Conservation (phyloP, 1,284 basidiomycete genomes). For the Ganoderma sinense region DNA sequence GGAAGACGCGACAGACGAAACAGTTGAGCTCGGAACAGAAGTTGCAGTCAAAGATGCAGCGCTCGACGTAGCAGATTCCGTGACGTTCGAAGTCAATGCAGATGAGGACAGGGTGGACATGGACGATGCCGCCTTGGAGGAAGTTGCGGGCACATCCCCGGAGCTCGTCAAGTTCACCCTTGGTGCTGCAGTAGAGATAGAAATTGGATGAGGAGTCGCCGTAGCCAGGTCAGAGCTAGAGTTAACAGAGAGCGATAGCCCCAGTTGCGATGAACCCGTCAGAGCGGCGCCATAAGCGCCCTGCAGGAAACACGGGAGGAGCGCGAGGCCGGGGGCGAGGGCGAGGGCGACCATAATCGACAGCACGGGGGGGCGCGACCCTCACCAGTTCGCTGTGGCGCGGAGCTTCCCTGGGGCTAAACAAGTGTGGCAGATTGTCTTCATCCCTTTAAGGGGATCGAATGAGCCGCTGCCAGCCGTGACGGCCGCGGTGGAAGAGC, state of each 20-base stretch:
- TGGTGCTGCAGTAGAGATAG: background rate
- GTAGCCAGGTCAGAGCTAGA: background rate
- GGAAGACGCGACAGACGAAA: background rate
- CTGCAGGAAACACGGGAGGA: conserved; percentile 5
- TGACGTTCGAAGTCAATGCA: background rate
- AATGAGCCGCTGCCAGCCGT: background rate
- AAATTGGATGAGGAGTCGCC: background rate
- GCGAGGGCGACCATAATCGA: background rate
- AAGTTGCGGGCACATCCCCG: background rate
- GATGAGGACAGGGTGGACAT: background rate
- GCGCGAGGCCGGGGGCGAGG: background rate
- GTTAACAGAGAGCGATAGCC: background rate
- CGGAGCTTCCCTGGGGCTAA: background rate
- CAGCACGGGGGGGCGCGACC: background rate
- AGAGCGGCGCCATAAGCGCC: background rate
- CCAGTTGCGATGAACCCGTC: background rate
- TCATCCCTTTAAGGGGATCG: background rate
- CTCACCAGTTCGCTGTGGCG: background rate
- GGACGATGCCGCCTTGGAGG: background rate
- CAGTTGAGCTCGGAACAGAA: background rate
- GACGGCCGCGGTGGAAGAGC: conserved; percentile 1
- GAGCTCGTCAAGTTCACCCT: background rate
- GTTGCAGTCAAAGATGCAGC: background rate
- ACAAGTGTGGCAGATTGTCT: background rate
- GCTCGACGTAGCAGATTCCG: background rate